A percentile compares a stretch with the other conserved stretches of the same genome.
Evolutionary conservation across 2,329 filamentous ascomycete genomes (phyloP).

Genomic region (Pestalotiopsis sp.): DNA sequence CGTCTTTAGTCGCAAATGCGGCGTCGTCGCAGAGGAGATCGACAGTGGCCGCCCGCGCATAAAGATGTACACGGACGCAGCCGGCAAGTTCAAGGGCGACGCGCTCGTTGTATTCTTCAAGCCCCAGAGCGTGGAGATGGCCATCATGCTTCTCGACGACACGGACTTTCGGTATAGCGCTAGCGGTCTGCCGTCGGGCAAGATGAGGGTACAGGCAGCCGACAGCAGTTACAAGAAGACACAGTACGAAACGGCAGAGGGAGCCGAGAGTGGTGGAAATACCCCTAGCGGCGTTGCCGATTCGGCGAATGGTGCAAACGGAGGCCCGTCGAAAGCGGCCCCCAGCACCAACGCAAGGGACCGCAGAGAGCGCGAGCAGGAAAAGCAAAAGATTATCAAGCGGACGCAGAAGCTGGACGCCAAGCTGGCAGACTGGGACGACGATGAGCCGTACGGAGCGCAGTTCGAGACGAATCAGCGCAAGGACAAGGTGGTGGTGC

Average conservation of each 20-base stretch:
- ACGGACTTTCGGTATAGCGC: slow-evolving; percentile 73
- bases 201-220: slow-evolving; percentile 81
- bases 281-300: slow-evolving; percentile 13
- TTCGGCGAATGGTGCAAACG: slow-evolving; percentile 16
- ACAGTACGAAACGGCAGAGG: slow-evolving; percentile 57
- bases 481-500: slow-evolving; percentile 81
- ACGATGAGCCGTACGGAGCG: slow-evolving; percentile 70
- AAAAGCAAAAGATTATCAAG: slow-evolving; percentile 88
- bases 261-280: slow-evolving; percentile 21
- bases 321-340: slow-evolving; percentile 37
- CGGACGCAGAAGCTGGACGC: slow-evolving; percentile 91
- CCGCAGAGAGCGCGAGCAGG: slow-evolving; percentile 54
- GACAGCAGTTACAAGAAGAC: slow-evolving; percentile 92
- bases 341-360: slow-evolving; percentile 45
- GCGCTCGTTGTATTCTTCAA: slow-evolving; percentile 94
- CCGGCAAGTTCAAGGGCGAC: slow-evolving; percentile 90
- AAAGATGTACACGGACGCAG: slow-evolving; percentile 85
- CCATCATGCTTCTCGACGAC: slow-evolving; percentile 80
- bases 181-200: slow-evolving; percentile 57
- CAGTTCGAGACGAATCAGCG: slow-evolving; percentile 52
- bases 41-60: slow-evolving; percentile 86
- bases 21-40: slow-evolving; percentile 92
- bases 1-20: slow-evolving; percentile 81
- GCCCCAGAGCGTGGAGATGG: slow-evolving; percentile 86
- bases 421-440: slow-evolving; percentile 92